Evolutionary conservation across 2,329 filamentous ascomycete genomes (phyloP).

Genomic region (Colletotrichum chrysophilum): DNA sequence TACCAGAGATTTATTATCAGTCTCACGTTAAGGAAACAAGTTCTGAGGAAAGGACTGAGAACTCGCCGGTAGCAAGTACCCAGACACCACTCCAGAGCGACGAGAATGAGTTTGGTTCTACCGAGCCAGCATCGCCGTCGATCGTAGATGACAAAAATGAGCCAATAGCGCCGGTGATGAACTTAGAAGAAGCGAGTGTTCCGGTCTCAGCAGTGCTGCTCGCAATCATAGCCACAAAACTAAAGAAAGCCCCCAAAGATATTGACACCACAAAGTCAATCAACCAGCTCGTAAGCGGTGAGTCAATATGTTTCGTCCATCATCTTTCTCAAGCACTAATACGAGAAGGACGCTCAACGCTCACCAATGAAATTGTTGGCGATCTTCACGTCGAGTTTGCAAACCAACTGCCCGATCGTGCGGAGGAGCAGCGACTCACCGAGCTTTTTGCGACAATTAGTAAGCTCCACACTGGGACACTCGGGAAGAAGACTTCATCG

Average conservation of each 20-base stretch:
- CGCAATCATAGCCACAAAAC: conserved; percentile 91
- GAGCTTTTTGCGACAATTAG: conserved; percentile 53
- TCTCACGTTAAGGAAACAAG: conserved; percentile 74
- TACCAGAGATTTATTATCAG: conserved; percentile 99
- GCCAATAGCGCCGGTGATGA: conserved; percentile 51
- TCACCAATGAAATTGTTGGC: conserved; percentile 98
- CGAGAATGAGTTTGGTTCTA: background rate
- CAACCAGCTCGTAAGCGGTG: conserved; percentile 96
- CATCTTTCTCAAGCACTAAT: background rate
- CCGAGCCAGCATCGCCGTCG: background rate
- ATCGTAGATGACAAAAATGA: background rate
- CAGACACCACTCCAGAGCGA: background rate
- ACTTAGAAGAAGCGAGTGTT: conserved; percentile 85
- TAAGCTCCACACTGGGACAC: conserved; percentile 88
- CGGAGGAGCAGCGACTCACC: conserved; percentile 93
- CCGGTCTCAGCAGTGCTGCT: conserved; percentile 88
- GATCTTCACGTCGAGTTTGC: conserved; percentile 98
- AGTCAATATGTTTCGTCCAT: conserved; percentile 37
- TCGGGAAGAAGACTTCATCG: conserved; percentile 93
- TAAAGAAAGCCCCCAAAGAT: conserved; percentile 90
- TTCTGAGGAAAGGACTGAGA: background rate
- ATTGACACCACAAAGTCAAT: conserved; percentile 95
- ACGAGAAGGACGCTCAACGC: conserved; percentile 87
- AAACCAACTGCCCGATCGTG: conserved; percentile 88
- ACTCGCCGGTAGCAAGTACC: background rate